Percentiles rank a stretch among this genome's conserved stretches.
phyloP scores from a whole-genome alignment of 1,139 yeast species.

The Zygosaccharomyces sapae region DNA sequence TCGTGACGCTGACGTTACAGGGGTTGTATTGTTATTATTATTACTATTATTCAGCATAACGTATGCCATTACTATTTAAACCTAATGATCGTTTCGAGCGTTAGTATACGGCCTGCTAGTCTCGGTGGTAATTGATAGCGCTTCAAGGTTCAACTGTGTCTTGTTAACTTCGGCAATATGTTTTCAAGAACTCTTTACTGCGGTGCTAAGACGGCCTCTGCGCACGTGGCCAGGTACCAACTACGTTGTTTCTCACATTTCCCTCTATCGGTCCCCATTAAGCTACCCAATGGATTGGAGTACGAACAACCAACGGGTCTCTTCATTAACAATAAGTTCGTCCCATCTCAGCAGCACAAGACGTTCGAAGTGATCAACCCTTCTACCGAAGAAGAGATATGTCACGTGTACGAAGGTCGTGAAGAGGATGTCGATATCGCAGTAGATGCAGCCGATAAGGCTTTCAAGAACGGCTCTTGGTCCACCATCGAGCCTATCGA shows the following conservation, averaged over 20 bases:
- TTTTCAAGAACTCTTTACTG: constrained; percentile 17
- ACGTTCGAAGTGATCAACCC: constrained; percentile 44
- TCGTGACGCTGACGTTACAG: neutral
- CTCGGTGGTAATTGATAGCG: too few species aligned
- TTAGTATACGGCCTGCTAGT: too few species aligned
- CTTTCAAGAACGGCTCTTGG: constrained; percentile 41
- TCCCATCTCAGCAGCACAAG: constrained; percentile 39
- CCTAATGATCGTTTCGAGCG: neutral
- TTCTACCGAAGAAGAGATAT: constrained; percentile 44
- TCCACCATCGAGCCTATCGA: constrained; percentile 40
- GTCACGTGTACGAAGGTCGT: constrained; percentile 43
- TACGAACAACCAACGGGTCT: constrained; percentile 50
- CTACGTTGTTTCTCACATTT: constrained; percentile 29
- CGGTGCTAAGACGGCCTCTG: constrained; percentile 14
- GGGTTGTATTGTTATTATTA: too few species aligned
- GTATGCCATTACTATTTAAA: neutral
- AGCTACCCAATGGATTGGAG: constrained; percentile 49
- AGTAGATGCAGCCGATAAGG: constrained; percentile 42
- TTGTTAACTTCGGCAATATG: constrained; percentile 3
- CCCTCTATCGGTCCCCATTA: constrained; percentile 39
- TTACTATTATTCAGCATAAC: too few species aligned
- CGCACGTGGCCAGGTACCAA: constrained; percentile 19
- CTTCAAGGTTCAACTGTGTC: too few species aligned
- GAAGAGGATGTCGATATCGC: constrained; percentile 45
- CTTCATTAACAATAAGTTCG: constrained; percentile 44